A percentile compares a stretch with the other conserved stretches of the same genome.
phyloP scores from a whole-genome alignment of 1,139 yeast genomes.

The Keqinozyma sinolaborantium region DNA sequence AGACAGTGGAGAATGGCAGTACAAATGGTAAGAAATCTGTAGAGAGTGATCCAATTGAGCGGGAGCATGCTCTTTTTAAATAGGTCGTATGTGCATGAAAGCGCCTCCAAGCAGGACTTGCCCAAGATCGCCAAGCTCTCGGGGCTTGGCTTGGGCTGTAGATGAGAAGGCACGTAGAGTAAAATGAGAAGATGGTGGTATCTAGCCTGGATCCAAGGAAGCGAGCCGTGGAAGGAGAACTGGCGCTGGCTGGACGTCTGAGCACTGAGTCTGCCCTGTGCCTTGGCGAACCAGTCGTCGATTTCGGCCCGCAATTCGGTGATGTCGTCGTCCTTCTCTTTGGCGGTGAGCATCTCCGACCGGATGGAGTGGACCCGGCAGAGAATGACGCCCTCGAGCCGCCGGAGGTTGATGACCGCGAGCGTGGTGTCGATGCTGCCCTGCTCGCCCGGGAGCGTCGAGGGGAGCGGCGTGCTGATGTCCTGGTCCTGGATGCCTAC shows the following conservation, averaged over 20 bases:
- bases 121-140: conserved; percentile 34
- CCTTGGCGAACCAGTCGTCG: conserved; percentile 29
- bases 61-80: conserved; percentile 41
- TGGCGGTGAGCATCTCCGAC: conserved; percentile 9
- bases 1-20: conserved; percentile 43
- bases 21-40: conserved; percentile 41
- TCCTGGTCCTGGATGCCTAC: conserved; percentile 44
- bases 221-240: conserved; percentile 34
- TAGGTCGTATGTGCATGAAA: conserved; percentile 38
- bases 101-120: conserved; percentile 34
- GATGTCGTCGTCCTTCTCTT: conserved; percentile 23
- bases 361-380: conserved; percentile 37
- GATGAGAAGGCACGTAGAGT: conserved; percentile 45
- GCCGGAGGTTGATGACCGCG: conserved; percentile 35
- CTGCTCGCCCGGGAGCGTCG: conserved; percentile 26
- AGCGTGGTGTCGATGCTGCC: conserved; percentile 30
- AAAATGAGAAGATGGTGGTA: conserved; percentile 41
- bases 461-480: conserved; percentile 40
- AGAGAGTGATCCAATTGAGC: conserved; percentile 46
- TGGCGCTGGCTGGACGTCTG: background rate
- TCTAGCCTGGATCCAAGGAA: conserved; percentile 44
- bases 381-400: conserved; percentile 40
- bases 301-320: conserved; percentile 30
- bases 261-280: background rate
- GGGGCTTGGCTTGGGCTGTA: conserved; percentile 39